A percentile compares a stretch with the other conserved stretches of the same genome.
phyloP scores from a whole-genome alignment of 495 filamentous ascomycete species.

The Aspergillus wentii region DNA sequence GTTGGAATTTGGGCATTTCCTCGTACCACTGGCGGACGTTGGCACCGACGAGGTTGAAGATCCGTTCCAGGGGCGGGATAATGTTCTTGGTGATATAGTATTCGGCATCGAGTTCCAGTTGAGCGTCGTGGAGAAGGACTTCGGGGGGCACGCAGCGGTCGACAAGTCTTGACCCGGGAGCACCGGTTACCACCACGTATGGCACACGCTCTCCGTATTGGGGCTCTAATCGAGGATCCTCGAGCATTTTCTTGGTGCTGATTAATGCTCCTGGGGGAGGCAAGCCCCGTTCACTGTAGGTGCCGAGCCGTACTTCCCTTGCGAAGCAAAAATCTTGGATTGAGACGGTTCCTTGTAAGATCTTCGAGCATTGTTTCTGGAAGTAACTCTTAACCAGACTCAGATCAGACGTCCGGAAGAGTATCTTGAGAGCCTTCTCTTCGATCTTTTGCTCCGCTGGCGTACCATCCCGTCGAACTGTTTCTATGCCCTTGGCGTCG shows the following conservation, averaged over 20 bases:
- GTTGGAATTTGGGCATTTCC: conserved; percentile 89
- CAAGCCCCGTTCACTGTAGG: conserved; percentile 73
- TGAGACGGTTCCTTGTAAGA: conserved; percentile 83
- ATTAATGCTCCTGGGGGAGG: conserved; percentile 86
- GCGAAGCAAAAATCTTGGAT: conserved; percentile 97
- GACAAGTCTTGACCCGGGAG: conserved; percentile 77
- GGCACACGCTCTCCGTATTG: conserved; percentile 95
- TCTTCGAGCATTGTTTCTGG: conserved; percentile 84
- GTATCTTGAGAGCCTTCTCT: conserved; percentile 83
- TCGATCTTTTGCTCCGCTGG: conserved; percentile 97
- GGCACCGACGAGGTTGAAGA: conserved; percentile 94
- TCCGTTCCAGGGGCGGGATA: conserved; percentile 90
- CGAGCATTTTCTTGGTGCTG: conserved; percentile 75
- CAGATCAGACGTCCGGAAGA: conserved; percentile 87
- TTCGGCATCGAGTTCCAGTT: conserved; percentile 84
- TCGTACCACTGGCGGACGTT: conserved; percentile 92
- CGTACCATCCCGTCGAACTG: conserved; percentile 89
- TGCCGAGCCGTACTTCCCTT: conserved; percentile 83
- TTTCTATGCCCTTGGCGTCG: conserved; percentile 97
- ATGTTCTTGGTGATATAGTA: conserved; percentile 97
- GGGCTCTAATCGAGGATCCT: conserved; percentile 81
- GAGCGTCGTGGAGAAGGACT: conserved; percentile 66
- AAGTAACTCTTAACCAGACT: conserved; percentile 90
- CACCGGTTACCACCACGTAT: conserved; percentile 87
- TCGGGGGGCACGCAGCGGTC: conserved; percentile 90